Evolutionary conservation across 768 basidiomycete genomes (phyloP).

Genomic region (Calocera cornea): DNA sequence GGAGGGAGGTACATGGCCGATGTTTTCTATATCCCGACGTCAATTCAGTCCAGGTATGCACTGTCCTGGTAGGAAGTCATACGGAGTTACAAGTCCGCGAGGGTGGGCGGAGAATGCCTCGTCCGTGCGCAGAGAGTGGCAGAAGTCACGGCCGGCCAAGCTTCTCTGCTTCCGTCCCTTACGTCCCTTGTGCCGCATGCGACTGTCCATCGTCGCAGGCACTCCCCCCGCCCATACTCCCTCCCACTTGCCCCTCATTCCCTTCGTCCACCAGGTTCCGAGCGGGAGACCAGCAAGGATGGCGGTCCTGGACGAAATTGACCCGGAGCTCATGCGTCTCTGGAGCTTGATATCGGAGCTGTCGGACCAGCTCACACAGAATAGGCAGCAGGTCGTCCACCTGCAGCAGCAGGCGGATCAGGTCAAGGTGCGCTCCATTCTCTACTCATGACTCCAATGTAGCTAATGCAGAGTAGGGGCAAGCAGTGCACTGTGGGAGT

Average conservation of each 20-base stretch:
- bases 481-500: constrained; percentile 54
- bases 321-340: constrained; percentile 49
- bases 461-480: constrained; percentile 36
- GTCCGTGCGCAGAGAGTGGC: no score
- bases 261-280: background rate
- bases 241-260: background rate
- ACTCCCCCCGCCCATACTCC: background rate
- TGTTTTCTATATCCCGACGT: background rate
- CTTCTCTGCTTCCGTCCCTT: no score
- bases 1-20: background rate
- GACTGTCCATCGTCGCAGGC: no score
- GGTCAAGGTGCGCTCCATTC: constrained; percentile 47
- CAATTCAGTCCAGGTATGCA: background rate
- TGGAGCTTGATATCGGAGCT: constrained; percentile 74
- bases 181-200: no score
- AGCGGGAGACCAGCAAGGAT: background rate
- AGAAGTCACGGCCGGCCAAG: no score
- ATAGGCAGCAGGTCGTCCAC: constrained; percentile 56
- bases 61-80: no score
- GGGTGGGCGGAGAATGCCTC: no score
- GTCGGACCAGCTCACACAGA: constrained; percentile 67
- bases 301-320: constrained; percentile 13
- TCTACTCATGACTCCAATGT: background rate
- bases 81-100: no score
- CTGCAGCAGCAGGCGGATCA: constrained; percentile 55